Evolutionary conservation across 225 moss, liverwort and hornwort genomes (phyloP).

Genomic region (Marchantia polymorpha): DNA sequence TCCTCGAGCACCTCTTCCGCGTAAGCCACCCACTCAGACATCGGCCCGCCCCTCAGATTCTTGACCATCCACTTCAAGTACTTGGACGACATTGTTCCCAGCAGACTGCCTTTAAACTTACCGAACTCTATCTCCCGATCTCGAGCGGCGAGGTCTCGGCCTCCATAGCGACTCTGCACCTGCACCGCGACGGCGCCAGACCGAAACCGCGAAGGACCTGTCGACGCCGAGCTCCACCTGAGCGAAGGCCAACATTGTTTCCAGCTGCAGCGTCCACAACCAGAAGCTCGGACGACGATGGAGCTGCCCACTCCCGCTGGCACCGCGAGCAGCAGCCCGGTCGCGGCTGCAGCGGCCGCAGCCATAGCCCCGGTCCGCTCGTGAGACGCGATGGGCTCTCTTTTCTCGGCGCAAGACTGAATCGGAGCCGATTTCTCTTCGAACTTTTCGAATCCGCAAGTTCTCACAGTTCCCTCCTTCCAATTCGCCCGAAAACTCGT

Average conservation of each 20-base stretch:
- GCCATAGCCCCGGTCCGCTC: background rate
- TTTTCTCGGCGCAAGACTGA: no score
- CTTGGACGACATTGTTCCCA: slow-evolving; percentile 47
- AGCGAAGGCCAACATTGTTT: background rate
- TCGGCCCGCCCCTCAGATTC: slow-evolving; percentile 54
- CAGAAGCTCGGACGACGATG: background rate
- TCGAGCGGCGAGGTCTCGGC: slow-evolving; percentile 2
- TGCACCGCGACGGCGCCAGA: background rate
- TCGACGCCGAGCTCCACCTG: background rate
- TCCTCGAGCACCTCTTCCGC: slow-evolving; percentile 81
- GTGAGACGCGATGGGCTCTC: no score
- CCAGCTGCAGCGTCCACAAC: background rate
- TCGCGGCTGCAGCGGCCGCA: background rate
- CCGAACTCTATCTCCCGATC: slow-evolving; percentile 41
- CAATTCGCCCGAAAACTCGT: no score
- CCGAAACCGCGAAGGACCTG: background rate
- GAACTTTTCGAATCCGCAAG: no score
- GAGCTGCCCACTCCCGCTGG: background rate
- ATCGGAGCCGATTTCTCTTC: no score
- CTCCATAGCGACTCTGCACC: background rate
- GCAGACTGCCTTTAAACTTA: slow-evolving; percentile 30
- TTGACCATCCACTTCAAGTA: slow-evolving; percentile 93
- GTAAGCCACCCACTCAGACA: slow-evolving; percentile 64
- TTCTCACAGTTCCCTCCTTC: no score
- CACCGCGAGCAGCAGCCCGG: background rate